Conservation (phyloP, 768 basidiomycete genomes). For the Phlegmacium glaucopus region DNA sequence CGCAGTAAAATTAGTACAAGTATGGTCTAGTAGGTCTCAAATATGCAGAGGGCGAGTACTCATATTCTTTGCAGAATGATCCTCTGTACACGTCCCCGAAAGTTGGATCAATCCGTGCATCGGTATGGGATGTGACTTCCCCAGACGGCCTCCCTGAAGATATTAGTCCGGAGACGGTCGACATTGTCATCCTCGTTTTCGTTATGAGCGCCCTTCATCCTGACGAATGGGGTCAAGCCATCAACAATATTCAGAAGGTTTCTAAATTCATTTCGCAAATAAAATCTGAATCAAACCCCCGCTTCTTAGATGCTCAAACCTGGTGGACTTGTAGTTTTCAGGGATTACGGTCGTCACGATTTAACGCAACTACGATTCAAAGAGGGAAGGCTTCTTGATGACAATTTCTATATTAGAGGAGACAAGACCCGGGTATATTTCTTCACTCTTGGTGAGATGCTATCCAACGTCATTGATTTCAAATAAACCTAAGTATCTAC, state of each 20-base stretch:
- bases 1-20: slow-evolving; percentile 89
- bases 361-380: slow-evolving; percentile 95
- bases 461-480: background rate
- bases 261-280: background rate
- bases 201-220: slow-evolving; percentile 94
- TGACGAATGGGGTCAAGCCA: slow-evolving; percentile 81
- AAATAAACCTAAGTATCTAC: slow-evolving; percentile 3
- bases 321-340: slow-evolving; percentile 76
- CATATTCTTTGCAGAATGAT: slow-evolving; percentile 48
- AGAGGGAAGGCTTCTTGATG: slow-evolving; percentile 78
- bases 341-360: slow-evolving; percentile 95
- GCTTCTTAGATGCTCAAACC: slow-evolving; percentile 81
- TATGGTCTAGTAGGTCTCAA: slow-evolving; percentile 22
- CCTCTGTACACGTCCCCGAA: slow-evolving; percentile 66
- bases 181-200: slow-evolving; percentile 90
- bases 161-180: slow-evolving; percentile 66
- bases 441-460: slow-evolving; percentile 72
- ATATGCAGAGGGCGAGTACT: background rate
- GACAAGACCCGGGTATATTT: slow-evolving; percentile 98
- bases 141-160: slow-evolving; percentile 54
- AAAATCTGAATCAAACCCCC: background rate
- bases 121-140: slow-evolving; percentile 91
- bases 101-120: slow-evolving; percentile 67
- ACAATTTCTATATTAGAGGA: slow-evolving; percentile 94
- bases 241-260: slow-evolving; percentile 73